Conservation (phyloP, 2,329 filamentous ascomycete genomes). For the Pestalotiopsis sp. region DNA sequence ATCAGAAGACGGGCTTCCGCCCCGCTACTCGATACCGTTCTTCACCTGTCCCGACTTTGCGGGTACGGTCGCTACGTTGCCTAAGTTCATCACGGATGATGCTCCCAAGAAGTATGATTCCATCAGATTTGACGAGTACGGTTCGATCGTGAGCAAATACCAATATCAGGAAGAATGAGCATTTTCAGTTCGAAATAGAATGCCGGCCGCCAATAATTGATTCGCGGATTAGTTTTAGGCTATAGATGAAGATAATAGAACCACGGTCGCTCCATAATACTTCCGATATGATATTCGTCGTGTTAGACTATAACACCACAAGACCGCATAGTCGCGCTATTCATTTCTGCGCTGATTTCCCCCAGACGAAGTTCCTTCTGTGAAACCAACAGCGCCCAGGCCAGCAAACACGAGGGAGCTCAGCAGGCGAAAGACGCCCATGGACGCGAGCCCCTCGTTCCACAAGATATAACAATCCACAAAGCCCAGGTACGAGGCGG, state of each 20-base stretch:
- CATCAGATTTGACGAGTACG: conserved; percentile 28
- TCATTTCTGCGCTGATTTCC: too few relatives aligned
- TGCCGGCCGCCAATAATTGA: neutral
- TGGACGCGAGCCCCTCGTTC: conserved; percentile 17
- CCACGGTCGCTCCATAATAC: too few relatives aligned
- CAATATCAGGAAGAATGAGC: conserved; percentile 17
- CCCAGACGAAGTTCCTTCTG: neutral
- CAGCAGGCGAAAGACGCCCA: conserved; percentile 19
- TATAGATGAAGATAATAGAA: neutral
- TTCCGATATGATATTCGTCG: too few relatives aligned
- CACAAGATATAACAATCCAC: conserved; percentile 20
- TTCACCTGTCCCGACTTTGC: conserved; percentile 25
- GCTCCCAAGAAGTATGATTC: conserved; percentile 23
- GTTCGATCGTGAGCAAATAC: conserved; percentile 25
- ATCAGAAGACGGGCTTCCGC: conserved; percentile 20
- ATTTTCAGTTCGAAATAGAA: neutral
- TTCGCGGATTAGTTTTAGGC: neutral
- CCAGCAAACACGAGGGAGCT: conserved; percentile 20
- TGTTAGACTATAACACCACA: too few relatives aligned
- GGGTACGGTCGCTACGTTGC: conserved; percentile 23
- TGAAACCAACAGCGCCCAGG: conserved; percentile 12
- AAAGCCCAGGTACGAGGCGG: conserved; percentile 19
- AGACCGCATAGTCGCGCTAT: too few relatives aligned
- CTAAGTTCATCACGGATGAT: conserved; percentile 23
- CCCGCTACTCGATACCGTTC: conserved; percentile 23